Evolutionary conservation across 805 yeast species (phyloP), one percentile per base, ranked within the genome.

Genomic region (Lipomyces starkeyi): DNA sequence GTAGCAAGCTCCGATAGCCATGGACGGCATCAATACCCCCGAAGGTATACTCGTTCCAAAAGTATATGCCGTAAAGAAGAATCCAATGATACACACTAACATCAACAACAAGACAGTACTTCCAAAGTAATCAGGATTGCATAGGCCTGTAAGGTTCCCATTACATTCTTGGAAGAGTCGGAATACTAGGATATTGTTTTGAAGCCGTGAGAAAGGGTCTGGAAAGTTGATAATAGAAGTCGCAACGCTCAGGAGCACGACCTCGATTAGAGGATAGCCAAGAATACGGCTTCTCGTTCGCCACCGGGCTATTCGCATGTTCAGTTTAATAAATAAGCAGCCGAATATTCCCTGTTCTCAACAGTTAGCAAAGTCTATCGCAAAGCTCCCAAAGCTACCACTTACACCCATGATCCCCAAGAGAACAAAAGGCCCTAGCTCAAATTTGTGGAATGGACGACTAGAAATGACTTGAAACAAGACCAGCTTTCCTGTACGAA

Each of bases 1-100:
- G 78, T 91, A 90, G 0, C 97, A 87, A 0, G 98, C 98, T 27
- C 99, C 99, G 1, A 93, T 90, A 0, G 97, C 93, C 97, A 95
- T 91, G 1, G 97, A 91, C 2, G 99, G 99, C 63, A 95, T 97
- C 79, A 95, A 90, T 5, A 94, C 91, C 17, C 99, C 99, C n/a
- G 98, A 97, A 0, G 99, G 99, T 14, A 92, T 80, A 34, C 84
- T 81, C 1, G 88, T 81, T 0, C 96, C 93, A 77, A 86, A 90
- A 0, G 94, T 82, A 72, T 88, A 88, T 0, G 91, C 83, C 0
- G 91, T 81, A n/a, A 90, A 79, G 0, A 88, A 64, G 61, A 87
- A 83, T 0, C 90, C 92, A 62, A 84, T 83, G 0, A 69, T 37
- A 84, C 55, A 0, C 81, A 76, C 20, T 85, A 81, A n/a, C 57